Percentiles rank a stretch among this genome's conserved stretches.
These are phyloP conservation scores for Backusella tuberculispora DNA, from an alignment of 192 early-diverging fungal genomes.

Conservation along the genomic window DNA sequence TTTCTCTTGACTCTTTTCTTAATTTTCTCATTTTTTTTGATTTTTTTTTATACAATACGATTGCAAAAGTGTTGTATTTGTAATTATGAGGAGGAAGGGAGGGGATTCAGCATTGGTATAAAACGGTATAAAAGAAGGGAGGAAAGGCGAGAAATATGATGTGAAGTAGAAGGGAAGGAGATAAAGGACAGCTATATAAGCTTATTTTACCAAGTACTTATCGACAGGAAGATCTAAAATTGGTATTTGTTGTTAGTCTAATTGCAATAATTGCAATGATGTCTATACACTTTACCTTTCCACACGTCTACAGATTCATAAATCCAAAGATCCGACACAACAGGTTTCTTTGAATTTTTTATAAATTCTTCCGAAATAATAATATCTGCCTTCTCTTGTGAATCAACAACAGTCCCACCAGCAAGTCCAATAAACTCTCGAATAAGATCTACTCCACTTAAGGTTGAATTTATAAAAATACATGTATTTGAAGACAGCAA, in stretches of 20 bases:
- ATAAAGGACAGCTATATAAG: background rate
- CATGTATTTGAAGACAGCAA: background rate
- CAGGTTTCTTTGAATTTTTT: background rate
- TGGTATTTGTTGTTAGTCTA: background rate
- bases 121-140: too few species aligned
- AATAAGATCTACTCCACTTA: background rate
- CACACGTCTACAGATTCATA: slow-evolving; percentile 16
- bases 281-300: slow-evolving; percentile 8
- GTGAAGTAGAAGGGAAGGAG: background rate
- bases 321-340: slow-evolving; percentile 18
- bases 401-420: background rate
- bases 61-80: too few species aligned
- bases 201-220: background rate
- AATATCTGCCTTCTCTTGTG: background rate
- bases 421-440: background rate
- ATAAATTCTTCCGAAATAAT: slow-evolving; percentile 6
- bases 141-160: background rate
- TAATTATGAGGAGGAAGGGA: too few species aligned
- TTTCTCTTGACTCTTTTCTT: too few species aligned
- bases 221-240: background rate
- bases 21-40: too few species aligned
- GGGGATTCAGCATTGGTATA: too few species aligned
- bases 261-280: background rate
- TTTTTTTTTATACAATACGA: too few species aligned
- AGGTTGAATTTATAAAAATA: background rate